Evolutionary conservation across 495 filamentous ascomycete genomes (phyloP), one percentile per base, ranked within the genome.

Genomic region (Hypoxylon crocopeplum): DNA sequence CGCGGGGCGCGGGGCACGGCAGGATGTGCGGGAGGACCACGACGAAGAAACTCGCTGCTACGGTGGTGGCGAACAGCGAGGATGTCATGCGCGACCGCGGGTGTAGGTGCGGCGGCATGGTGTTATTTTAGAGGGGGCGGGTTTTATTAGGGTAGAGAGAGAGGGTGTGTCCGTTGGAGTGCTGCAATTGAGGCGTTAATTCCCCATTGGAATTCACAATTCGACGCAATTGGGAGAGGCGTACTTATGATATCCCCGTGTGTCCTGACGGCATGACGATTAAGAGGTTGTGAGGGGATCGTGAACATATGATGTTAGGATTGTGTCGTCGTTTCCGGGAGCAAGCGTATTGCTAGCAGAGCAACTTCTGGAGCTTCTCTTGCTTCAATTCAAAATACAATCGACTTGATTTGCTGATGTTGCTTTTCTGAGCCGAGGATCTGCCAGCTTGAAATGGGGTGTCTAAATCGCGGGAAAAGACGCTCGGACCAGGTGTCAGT

Each of bases 31-130:
- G 94, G 44, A 96, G 79, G 34, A 83, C 90, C 56, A 98, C 94
- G 52, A 97, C 91, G 60, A 96, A 81, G 70, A 98, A 95, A 59
- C 88, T 91, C 17, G 90, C 84, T n/a, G 89, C 77, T 29, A 97
- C 81, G n/a, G 92, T 97, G n/a, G 88, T 89, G 39, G 91, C 90
- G 78, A 98, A 98, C 21, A 98, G 87, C 20, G 92, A 91, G 41
- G 86, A 90, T 56, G 94, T 98, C 71, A 88, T 86, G 68, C 90
- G 87, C 44, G 92, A 97, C 64, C 91, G 86, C 5, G 94, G 94
- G 74, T 98, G 94, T 22, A 98, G 88, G 77, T 90, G 86, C 29
- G 91, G 90, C 47, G 93, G 88, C 92, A 97, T 96, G 48, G 55
- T 78, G 54, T 15, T 15, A 41, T 30, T 24, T 5, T 13, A 40